Conservation (phyloP, 1,284 basidiomycete genomes). For the Tausonia pullulans region DNA sequence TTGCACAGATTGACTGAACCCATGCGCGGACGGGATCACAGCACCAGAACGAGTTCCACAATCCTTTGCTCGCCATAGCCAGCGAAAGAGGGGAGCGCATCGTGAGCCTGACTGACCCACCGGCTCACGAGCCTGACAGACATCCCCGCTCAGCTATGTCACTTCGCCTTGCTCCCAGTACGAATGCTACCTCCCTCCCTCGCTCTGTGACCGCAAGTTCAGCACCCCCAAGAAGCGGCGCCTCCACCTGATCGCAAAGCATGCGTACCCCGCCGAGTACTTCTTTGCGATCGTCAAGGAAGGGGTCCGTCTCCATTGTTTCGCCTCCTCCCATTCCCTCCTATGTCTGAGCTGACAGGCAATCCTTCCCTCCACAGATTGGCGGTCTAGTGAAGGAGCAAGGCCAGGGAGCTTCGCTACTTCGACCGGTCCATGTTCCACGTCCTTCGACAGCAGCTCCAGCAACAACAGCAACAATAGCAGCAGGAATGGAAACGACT, state of each 20-base stretch:
- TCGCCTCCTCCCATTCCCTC: background rate
- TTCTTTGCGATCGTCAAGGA: slow-evolving; percentile 75
- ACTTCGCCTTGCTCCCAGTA: slow-evolving; percentile 43
- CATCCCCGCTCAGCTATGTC: background rate
- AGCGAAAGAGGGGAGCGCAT: background rate
- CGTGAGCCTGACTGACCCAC: background rate
- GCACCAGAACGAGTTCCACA: slow-evolving; percentile 75
- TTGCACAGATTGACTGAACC: no score
- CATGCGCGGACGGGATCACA: slow-evolving; percentile 25
- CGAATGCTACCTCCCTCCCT: slow-evolving; percentile 49
- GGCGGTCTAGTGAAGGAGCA: background rate
- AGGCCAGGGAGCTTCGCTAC: slow-evolving; percentile 2
- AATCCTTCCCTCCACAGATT: background rate
- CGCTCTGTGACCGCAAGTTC: slow-evolving; percentile 50
- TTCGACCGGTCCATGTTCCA: slow-evolving; percentile 7
- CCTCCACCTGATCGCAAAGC: slow-evolving; percentile 65
- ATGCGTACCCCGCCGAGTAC: slow-evolving; percentile 68
- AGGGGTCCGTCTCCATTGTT: slow-evolving; percentile 33
- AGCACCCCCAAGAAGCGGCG: slow-evolving; percentile 58
- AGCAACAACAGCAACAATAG: background rate
- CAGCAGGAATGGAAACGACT: no score
- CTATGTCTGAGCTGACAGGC: background rate
- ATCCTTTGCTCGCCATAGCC: slow-evolving; percentile 50
- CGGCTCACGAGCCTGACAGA: no score
- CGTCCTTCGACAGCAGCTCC: no score